These are phyloP conservation scores for Angomonas ambiguus DNA, from an alignment of 208 protist species.

Conservation along the genomic window DNA sequence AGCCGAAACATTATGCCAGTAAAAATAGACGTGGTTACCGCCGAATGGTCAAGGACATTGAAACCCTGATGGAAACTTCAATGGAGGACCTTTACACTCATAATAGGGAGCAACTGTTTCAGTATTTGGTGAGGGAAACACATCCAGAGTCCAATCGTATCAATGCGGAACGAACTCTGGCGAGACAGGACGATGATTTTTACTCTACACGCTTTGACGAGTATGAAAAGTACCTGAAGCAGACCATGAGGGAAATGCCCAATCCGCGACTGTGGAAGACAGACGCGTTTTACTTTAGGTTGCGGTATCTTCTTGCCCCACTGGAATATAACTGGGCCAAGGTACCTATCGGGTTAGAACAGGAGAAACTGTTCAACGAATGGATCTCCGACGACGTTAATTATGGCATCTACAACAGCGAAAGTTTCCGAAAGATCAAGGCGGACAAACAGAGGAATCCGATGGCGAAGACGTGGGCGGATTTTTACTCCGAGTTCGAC, in stretches of 20 bases:
- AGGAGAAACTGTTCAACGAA: slow-evolving; percentile 82
- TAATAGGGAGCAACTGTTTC: slow-evolving; percentile 85
- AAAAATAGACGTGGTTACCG: slow-evolving; percentile 89
- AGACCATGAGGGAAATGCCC: slow-evolving; percentile 86
- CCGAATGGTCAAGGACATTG: slow-evolving; percentile 86
- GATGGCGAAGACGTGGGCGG: slow-evolving; percentile 82
- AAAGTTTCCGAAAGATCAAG: slow-evolving; percentile 54
- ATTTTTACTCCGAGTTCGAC: slow-evolving; percentile 86
- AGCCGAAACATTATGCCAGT: slow-evolving; percentile 86
- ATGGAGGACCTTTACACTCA: slow-evolving; percentile 89
- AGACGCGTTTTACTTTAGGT: slow-evolving; percentile 88
- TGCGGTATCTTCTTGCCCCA: slow-evolving; percentile 77
- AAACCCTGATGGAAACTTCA: slow-evolving; percentile 86
- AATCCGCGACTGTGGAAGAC: slow-evolving; percentile 89
- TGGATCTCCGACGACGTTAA: slow-evolving; percentile 82
- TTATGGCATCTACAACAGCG: slow-evolving; percentile 80
- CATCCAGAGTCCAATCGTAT: slow-evolving; percentile 86
- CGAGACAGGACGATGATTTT: slow-evolving; percentile 86
- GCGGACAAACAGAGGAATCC: slow-evolving; percentile 69
- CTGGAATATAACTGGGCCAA: slow-evolving; percentile 90
- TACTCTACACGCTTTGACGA: slow-evolving; percentile 87
- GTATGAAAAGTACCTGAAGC: slow-evolving; percentile 86
- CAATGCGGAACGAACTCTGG: slow-evolving; percentile 75
- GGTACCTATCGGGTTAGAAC: slow-evolving; percentile 61
- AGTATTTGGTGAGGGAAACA: slow-evolving; percentile 84